phyloP scores from a whole-genome alignment of 441 rosid species.

The Gossypium trilobum region DNA sequence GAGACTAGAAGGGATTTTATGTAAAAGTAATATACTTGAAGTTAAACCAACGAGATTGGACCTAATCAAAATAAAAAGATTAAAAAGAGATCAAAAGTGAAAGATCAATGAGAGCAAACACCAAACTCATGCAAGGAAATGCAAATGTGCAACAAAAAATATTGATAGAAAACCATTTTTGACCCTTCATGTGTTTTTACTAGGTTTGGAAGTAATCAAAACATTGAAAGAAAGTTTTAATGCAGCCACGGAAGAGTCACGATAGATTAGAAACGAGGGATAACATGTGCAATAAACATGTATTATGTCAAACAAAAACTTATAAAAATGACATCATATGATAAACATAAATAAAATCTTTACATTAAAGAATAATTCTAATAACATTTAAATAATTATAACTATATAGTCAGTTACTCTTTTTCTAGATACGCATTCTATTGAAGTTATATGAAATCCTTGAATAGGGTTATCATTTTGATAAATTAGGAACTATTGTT shows the following conservation, averaged over 20 bases:
- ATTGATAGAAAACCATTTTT: not conserved
- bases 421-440: not conserved
- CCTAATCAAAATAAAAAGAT: not conserved
- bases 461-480: not conserved
- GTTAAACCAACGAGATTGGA: not conserved
- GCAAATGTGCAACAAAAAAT: not conserved
- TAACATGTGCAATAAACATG: not conserved
- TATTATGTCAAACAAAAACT: not conserved
- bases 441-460: not conserved
- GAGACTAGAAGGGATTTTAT: not conserved
- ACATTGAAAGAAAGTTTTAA: not conserved
- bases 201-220: not conserved
- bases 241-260: not conserved
- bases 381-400: not conserved
- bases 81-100: not conserved
- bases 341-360: not conserved
- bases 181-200: not conserved
- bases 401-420: not conserved
- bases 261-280: not conserved
- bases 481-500: not conserved
- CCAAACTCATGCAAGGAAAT: not conserved
- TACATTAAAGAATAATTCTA: not conserved
- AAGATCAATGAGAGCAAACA: not conserved
- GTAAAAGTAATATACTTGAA: not conserved
- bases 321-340: not conserved